A percentile compares a stretch with the other conserved stretches of the same genome.
phyloP scores from a whole-genome alignment of 176 grass and related monocot genomes.

The Ananas comosus region DNA sequence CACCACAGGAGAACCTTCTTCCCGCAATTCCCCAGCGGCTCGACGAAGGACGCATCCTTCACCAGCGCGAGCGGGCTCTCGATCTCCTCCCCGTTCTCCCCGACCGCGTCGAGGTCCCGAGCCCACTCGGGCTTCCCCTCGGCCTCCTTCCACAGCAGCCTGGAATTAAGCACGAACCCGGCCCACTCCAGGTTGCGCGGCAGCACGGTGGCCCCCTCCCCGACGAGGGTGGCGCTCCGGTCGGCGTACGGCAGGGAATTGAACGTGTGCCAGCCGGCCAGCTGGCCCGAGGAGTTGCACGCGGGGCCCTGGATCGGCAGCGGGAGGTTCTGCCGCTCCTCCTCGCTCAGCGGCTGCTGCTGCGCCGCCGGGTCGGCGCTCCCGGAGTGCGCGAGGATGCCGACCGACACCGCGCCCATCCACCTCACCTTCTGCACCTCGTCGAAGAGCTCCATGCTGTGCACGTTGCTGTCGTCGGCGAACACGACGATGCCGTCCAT shows the following conservation, averaged over 20 bases:
- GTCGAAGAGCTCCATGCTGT: conserved; percentile 92
- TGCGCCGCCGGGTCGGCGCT: background rate
- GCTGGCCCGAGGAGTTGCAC: conserved; percentile 54
- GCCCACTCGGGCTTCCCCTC: conserved; percentile 86
- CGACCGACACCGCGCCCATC: conserved; percentile 74
- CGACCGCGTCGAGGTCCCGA: conserved; percentile 54
- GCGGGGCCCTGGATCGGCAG: conserved; percentile 68
- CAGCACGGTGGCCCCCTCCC: conserved; percentile 50
- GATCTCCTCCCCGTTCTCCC: conserved; percentile 70
- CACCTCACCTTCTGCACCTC: conserved; percentile 97
- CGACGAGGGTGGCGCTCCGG: conserved; percentile 37
- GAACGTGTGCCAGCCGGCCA: conserved; percentile 59
- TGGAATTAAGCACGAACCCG: conserved; percentile 66
- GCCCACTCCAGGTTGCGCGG: conserved; percentile 72
- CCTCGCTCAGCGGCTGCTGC: conserved; percentile 18
- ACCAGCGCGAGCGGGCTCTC: conserved; percentile 61
- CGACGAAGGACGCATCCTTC: conserved; percentile 47
- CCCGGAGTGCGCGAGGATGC: conserved; percentile 74
- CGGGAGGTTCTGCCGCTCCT: conserved; percentile 43
- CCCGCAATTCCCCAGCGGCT: conserved; percentile 61
- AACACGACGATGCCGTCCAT: conserved; percentile 89
- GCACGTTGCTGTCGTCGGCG: conserved; percentile 94
- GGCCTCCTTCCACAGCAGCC: conserved; percentile 58
- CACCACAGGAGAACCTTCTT: conserved; percentile 78
- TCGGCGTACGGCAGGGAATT: conserved; percentile 38